Percentiles rank a stretch among this genome's conserved stretches.
These are phyloP conservation scores for Draba incana DNA, from an alignment of 345 rosid genomes.

Conservation along the genomic window DNA sequence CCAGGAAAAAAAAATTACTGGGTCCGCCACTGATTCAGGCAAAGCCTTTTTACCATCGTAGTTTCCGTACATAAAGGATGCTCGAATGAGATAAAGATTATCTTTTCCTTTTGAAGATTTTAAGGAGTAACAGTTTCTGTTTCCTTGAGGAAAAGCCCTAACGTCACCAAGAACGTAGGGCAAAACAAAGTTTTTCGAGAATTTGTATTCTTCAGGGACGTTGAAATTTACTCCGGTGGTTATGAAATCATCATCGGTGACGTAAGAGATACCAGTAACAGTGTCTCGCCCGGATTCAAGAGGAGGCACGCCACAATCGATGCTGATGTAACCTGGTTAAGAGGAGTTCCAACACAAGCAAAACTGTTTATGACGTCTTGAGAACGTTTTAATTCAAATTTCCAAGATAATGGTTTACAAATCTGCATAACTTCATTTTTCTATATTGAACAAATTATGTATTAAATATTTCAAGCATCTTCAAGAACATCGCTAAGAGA, in stretches of 20 bases:
- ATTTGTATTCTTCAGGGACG: slow-evolving; percentile 27
- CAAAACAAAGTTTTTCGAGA: neutral
- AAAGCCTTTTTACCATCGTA: slow-evolving; percentile 44
- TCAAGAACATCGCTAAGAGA: neutral
- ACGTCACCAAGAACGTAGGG: slow-evolving; percentile 14
- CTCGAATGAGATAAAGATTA: slow-evolving; percentile 46
- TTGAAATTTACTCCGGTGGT: slow-evolving; percentile 19
- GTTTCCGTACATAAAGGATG: slow-evolving; percentile 51
- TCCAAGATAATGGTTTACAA: too few species aligned
- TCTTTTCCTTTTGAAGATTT: slow-evolving; percentile 15
- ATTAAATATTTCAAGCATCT: neutral
- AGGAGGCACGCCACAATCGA: slow-evolving; percentile 45
- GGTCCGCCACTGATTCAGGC: too few species aligned
- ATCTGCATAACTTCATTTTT: too few species aligned
- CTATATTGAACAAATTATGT: too few species aligned
- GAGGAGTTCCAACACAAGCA: slow-evolving; percentile 3
- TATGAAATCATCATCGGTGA: slow-evolving; percentile 46
- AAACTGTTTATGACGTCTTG: neutral
- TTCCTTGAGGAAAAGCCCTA: slow-evolving; percentile 49
- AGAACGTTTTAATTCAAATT: too few species aligned
- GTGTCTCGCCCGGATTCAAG: slow-evolving; percentile 29
- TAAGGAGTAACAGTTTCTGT: slow-evolving; percentile 51
- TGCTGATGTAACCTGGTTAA: slow-evolving; percentile 51
- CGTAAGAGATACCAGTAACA: slow-evolving; percentile 31
- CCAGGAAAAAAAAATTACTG: too few species aligned